Percentiles rank a stretch among this genome's conserved stretches.
phyloP scores from a whole-genome alignment of 371 early-diverging fungal genomes.

The Mortierella sp. region DNA sequence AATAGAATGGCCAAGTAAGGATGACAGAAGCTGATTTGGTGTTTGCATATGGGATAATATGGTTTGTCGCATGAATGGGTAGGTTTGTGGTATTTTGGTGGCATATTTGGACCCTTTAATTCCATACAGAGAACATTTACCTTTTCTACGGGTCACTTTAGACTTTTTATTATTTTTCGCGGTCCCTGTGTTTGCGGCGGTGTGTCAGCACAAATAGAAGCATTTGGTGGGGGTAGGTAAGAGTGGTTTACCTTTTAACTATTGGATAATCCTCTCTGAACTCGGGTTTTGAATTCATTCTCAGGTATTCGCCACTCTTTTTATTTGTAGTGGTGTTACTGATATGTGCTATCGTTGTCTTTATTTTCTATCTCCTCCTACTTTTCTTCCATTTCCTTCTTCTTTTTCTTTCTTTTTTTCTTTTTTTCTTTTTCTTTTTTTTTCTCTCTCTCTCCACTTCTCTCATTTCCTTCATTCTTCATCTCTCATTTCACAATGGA shows the following conservation, averaged over 20 bases:
- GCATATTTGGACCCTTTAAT: too few relatives aligned
- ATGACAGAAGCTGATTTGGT: too few relatives aligned
- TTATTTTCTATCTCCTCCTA: not conserved
- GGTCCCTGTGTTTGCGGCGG: not conserved
- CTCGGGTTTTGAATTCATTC: not conserved
- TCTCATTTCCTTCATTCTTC: slow-evolving; percentile 5
- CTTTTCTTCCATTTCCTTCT: not conserved
- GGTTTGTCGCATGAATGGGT: too few relatives aligned
- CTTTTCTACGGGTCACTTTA: too few relatives aligned
- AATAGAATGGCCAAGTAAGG: too few relatives aligned
- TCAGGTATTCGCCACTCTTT: not conserved
- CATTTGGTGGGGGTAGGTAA: not conserved
- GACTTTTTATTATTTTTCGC: not conserved
- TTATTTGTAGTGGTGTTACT: not conserved
- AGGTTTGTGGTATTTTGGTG: too few relatives aligned
- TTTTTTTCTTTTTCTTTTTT: not conserved
- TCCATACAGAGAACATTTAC: too few relatives aligned
- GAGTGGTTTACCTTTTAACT: not conserved
- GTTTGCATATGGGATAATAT: too few relatives aligned
- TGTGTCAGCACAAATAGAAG: not conserved
- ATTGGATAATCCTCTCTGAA: not conserved
- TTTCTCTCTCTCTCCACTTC: not conserved
- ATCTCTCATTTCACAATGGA: slow-evolving; percentile 35
- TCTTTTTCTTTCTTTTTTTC: slow-evolving; percentile 5
- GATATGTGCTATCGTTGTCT: not conserved